Evolutionary conservation across 192 early-diverging fungal species (phyloP), one percentile per base, ranked within the genome.

Genomic region (Coemansia interrupta): DNA sequence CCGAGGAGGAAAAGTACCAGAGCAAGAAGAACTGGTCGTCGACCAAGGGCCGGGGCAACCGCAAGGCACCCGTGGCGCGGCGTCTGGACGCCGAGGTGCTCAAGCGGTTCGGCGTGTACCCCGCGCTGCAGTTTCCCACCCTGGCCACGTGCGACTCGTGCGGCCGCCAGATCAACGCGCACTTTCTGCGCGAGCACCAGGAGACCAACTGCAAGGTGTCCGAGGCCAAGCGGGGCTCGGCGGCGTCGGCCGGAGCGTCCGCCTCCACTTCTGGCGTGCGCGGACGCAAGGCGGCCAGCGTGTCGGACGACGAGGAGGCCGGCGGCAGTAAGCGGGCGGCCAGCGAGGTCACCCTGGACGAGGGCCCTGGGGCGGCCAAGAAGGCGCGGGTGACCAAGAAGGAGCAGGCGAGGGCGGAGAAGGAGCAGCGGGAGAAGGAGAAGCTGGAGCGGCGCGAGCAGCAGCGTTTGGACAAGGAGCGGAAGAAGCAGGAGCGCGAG

Each of bases 1-100:
- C 63, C 10, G 77, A 80, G 45, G 77, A 80, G 29, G 77, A 80
- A 48, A 80, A 80, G 63, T 80, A 80, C 71, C 77, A 80, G 77
- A 80, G 77, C 68, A 80, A 80, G 56, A 80, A 80, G 62, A 80
- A 80, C 60, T 80, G 77, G 77, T 80, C 77, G 49, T 80, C 77
- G 28, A 80, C 77, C 18, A 80, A 80, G 58, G 77, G 77, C 14
- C 66, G 71, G 4, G 77, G 77, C 52, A 80, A 80, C 63, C 66
- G 77, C 56, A 73, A 73, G 60, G 67, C 77, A 13, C 77, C 77
- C 4, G 64, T 80, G 23, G 77, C 77, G 40, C 77, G 77, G 49
- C 58, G 77, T 18, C 71, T 80, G 48, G 77, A 80, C 36, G 70
- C 64, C 11, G 77, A 80, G 40, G 58, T 60, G 17, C 55, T 80